Conservation (phyloP, 192 early-diverging fungal species). For the Diversispora epigaea region DNA sequence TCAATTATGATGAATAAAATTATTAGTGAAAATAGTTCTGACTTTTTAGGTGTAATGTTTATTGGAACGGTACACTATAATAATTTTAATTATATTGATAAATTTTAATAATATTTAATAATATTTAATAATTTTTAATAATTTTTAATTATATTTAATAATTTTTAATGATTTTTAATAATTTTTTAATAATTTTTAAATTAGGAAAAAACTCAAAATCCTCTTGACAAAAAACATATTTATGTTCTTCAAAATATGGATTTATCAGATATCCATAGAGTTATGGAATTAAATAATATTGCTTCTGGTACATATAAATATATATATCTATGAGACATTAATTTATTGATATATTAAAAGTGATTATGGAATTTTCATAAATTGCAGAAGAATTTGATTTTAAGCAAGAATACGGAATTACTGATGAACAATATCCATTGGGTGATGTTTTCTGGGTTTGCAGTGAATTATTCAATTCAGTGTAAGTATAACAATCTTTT, state of each 20-base stretch:
- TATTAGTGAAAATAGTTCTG: conserved; percentile 37
- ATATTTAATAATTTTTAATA: no score
- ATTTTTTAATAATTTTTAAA: no score
- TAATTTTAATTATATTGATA: no score
- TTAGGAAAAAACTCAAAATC: conserved; percentile 50
- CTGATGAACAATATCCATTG: conserved; percentile 53
- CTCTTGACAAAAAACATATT: conserved; percentile 57
- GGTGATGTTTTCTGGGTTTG: conserved; percentile 62
- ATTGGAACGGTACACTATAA: conserved; percentile 46
- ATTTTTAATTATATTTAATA: no score
- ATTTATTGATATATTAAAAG: not conserved
- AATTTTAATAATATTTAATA: no score
- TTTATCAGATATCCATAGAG: conserved; percentile 55
- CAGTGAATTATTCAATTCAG: conserved; percentile 4
- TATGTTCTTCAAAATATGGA: conserved; percentile 64
- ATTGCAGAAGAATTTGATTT: conserved; percentile 34
- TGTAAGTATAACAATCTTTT: not conserved
- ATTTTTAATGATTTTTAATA: no score
- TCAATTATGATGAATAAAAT: conserved; percentile 47
- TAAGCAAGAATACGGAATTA: conserved; percentile 48
- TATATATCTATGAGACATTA: conserved; percentile 33
- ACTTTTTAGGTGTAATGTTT: conserved; percentile 48
- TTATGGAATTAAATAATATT: conserved; percentile 59
- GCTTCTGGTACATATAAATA: conserved; percentile 46
- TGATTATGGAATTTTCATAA: not conserved